Evolutionary conservation across 306 rosid species (phyloP).

Genomic region (Spatholobus suberectus): DNA sequence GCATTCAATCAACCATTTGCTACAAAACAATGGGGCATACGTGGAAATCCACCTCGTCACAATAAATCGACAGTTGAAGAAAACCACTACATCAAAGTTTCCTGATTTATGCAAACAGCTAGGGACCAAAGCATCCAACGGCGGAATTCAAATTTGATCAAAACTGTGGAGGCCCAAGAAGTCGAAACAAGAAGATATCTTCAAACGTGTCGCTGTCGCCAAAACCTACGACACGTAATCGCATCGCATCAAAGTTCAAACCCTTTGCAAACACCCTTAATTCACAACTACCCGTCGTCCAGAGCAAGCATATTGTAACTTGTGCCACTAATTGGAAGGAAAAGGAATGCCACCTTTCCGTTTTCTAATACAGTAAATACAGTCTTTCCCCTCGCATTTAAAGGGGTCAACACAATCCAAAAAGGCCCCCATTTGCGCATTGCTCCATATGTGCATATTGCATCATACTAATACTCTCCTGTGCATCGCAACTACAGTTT

Average conservation of each 20-base stretch:
- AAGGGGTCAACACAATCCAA: slow-evolving; percentile 30
- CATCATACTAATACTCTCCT: not conserved
- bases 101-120: slow-evolving; percentile 43
- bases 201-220: slow-evolving; percentile 32
- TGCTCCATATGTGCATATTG: not conserved
- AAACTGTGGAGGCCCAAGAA: slow-evolving; percentile 24
- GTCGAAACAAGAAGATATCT: slow-evolving; percentile 1
- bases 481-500: slow-evolving; percentile 22
- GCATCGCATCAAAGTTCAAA: not conserved
- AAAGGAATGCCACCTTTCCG: not conserved
- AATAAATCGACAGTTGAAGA: slow-evolving; percentile 33
- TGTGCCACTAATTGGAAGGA: not conserved
- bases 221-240: slow-evolving; percentile 29
- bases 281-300: not conserved
- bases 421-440: not conserved
- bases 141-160: not conserved
- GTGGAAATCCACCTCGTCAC: slow-evolving; percentile 43
- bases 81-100: slow-evolving; percentile 20
- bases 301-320: slow-evolving; percentile 4
- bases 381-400: not conserved
- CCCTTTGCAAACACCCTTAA: slow-evolving; percentile 3
- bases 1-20: slow-evolving; percentile 31
- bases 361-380: not conserved
- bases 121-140: slow-evolving; percentile 22
- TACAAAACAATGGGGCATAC: slow-evolving; percentile 39